Conservation (phyloP, 306 rosid species). For the Lathyrus tuberosus region DNA sequence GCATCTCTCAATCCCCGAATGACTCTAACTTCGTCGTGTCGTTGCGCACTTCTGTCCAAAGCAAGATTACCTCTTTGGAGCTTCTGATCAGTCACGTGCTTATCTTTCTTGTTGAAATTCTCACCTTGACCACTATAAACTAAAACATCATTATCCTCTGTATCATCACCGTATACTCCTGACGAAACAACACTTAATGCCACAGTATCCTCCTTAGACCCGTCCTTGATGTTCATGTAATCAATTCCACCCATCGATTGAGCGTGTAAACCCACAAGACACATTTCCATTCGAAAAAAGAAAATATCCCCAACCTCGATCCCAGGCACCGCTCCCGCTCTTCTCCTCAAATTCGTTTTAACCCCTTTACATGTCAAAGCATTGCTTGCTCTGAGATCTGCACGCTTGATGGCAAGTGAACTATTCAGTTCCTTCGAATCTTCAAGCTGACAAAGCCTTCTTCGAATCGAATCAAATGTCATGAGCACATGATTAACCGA, state of each 20-base stretch:
- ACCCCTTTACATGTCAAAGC: constrained; percentile 48
- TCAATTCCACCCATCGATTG: constrained; percentile 79
- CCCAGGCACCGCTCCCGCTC: constrained; percentile 63
- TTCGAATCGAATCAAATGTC: constrained; percentile 57
- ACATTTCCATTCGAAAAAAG: constrained; percentile 64
- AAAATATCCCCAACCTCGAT: constrained; percentile 69
- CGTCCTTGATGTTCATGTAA: constrained; percentile 46
- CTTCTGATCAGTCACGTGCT: constrained; percentile 61
- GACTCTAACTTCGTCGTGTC: constrained; percentile 60
- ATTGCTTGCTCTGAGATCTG: constrained; percentile 61
- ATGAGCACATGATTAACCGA: constrained; percentile 48
- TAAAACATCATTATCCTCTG: constrained; percentile 55
- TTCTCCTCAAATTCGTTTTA: constrained; percentile 58
- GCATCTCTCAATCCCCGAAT: constrained; percentile 61
- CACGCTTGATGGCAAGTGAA: constrained; percentile 40
- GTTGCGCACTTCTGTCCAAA: constrained; percentile 54
- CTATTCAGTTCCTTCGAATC: constrained; percentile 48
- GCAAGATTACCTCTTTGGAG: constrained; percentile 80
- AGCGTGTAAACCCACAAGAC: constrained; percentile 64
- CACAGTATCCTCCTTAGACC: constrained; percentile 51
- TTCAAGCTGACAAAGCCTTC: constrained; percentile 67
- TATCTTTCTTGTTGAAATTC: constrained; percentile 55
- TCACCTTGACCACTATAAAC: constrained; percentile 76
- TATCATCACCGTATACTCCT: constrained; percentile 59
- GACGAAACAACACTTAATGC: constrained; percentile 74